These are phyloP conservation scores for Annulohypoxylon bovei DNA, from an alignment of 495 filamentous ascomycete species.

Conservation along the genomic window DNA sequence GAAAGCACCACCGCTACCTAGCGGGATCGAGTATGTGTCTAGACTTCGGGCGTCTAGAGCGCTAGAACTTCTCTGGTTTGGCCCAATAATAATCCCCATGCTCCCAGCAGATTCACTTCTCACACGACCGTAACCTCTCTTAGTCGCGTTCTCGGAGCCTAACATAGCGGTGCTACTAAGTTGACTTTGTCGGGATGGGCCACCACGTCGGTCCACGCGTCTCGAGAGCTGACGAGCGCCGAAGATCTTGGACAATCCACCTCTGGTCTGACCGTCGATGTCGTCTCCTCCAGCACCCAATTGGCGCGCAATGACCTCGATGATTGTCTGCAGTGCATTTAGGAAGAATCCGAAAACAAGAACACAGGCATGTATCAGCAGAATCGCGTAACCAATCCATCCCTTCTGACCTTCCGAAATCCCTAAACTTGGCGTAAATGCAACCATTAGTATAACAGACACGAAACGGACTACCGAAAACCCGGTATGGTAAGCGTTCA, in stretches of 20 bases:
- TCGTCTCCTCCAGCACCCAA: constrained; percentile 83
- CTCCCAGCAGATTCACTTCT: constrained; percentile 84
- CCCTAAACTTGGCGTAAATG: constrained; percentile 84
- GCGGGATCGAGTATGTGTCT: constrained; percentile 50
- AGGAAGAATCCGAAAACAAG: constrained; percentile 94
- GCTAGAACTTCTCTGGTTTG: constrained; percentile 54
- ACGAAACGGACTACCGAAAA: constrained; percentile 82
- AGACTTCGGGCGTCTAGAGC: constrained; percentile 55
- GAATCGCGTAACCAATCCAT: constrained; percentile 94
- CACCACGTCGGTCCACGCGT: constrained; percentile 69
- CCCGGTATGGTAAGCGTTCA: constrained; percentile 93
- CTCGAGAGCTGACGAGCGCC: constrained; percentile 91
- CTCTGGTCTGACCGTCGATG: constrained; percentile 74
- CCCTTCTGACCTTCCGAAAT: constrained; percentile 81
- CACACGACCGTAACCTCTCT: constrained; percentile 75
- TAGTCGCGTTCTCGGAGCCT: constrained; percentile 67
- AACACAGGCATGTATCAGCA: constrained; percentile 85
- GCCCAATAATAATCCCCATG: constrained; percentile 73
- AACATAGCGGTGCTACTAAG: constrained; percentile 85
- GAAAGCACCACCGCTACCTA: constrained; percentile 63
- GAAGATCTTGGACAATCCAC: constrained; percentile 90
- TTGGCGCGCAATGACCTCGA: constrained; percentile 84
- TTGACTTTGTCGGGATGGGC: constrained; percentile 75
- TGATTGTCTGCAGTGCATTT: constrained; percentile 86
- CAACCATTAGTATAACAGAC: constrained; percentile 81